Conservation (phyloP, 257 asterid genomes). For the Solanum chaucha region DNA sequence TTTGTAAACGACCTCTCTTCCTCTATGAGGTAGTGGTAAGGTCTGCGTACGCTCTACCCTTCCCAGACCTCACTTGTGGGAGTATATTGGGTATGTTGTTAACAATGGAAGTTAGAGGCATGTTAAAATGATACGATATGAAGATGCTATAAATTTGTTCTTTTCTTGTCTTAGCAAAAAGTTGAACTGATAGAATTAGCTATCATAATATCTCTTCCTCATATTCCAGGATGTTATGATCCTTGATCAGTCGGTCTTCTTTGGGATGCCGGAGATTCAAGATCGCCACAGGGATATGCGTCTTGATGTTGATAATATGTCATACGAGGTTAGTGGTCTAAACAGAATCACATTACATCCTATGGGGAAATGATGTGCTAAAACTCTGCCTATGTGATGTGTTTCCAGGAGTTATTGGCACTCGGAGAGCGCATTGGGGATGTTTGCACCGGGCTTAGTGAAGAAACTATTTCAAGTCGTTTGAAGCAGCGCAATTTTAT, state of each 20-base stretch:
- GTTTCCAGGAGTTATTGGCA: conserved; percentile 31
- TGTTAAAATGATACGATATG: not conserved
- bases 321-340: conserved; percentile 25
- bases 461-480: conserved; percentile 20
- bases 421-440: conserved; percentile 38
- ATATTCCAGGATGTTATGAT: conserved; percentile 30
- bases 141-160: not conserved
- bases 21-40: not conserved
- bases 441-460: conserved; percentile 29
- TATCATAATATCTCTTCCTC: not conserved
- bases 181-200: not conserved
- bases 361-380: not conserved
- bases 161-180: not conserved
- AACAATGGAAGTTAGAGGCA: not conserved
- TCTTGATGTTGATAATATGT: conserved; percentile 41
- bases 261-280: conserved; percentile 26
- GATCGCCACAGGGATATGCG: conserved; percentile 50
- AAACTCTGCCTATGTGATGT: not conserved
- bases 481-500: conserved; percentile 17
- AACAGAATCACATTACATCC: not conserved
- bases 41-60: not conserved
- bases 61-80: not conserved
- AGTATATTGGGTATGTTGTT: not conserved
- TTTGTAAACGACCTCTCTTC: not conserved
- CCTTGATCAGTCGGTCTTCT: conserved; percentile 31